Base-by-base conservation (phyloP, 768 basidiomycete species). In the Sporobolomyces roseus region DNA sequence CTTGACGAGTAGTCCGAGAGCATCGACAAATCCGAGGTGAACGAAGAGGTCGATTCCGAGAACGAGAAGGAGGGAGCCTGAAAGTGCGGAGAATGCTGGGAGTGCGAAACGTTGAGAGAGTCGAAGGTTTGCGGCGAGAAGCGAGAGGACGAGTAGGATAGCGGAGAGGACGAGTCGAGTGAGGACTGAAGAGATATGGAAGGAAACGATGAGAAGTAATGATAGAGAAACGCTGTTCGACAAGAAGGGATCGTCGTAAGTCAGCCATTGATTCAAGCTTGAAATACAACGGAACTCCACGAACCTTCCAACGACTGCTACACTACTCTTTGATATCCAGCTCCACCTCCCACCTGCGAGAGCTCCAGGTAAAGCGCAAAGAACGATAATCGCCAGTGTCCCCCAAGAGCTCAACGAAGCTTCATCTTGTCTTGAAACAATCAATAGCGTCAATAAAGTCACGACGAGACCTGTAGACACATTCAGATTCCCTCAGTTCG, bases 1-100 rank as follows among this genome's bases (percentile, higher is more conserved):
- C 1, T 49, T 10, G 30, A 68, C 29, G 2, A 72, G 16, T 1
- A 72, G 50, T 2, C 54, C 63, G 12, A 68, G 23, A 8, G 58
- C 58, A 21, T 72, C 71, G 29, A 68, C 36, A 32, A 65, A 60
- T 1, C 66, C 71, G 16, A 49, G 4, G n/a, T 27, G 33, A 14
- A 45, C 16, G 38, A 72, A 63, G 21, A 53, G 0, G 51, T 72
- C 71, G 35, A 72, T 41, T 0, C 43, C 66, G 60, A 68, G 43
- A 49, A 59, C 33, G 49, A 72, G 21, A 36, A 68, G 59, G 63
- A 53, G 64, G 1, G 71, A 54, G 7, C 54, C 71, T 0, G 60
- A 27, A 1, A 65, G 10, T 19, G 66, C 63, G 0, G 63, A 23
- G 41, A 56, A 23, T 29, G 48, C 9, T 14, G 66, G 35, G 13